These are phyloP conservation scores for Heritiera littoralis DNA, from an alignment of 345 rosid species.

Conservation along the genomic window DNA sequence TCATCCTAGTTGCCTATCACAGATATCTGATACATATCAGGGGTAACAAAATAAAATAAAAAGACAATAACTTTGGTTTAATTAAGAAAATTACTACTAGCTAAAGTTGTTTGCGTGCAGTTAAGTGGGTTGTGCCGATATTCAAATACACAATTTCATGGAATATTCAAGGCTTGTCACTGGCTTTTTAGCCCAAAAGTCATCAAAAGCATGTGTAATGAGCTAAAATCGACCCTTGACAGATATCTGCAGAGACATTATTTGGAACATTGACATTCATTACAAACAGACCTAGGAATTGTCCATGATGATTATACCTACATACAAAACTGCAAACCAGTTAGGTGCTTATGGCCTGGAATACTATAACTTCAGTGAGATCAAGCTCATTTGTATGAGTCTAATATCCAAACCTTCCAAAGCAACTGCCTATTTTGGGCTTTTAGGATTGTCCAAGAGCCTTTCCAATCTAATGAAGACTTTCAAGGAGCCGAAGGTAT, in stretches of 20 bases:
- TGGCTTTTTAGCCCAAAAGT: background rate
- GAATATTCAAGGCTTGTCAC: background rate
- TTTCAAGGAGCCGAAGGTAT: too few relatives aligned
- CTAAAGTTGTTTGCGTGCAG: constrained; percentile 18
- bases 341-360: too few relatives aligned
- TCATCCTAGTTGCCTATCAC: constrained; percentile 21
- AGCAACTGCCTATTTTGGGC: too few relatives aligned
- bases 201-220: background rate
- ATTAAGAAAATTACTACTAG: constrained; percentile 5
- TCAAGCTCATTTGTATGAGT: too few relatives aligned
- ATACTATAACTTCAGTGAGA: too few relatives aligned
- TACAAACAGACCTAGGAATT: constrained; percentile 11
- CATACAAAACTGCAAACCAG: too few relatives aligned
- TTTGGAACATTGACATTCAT: background rate
- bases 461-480: too few relatives aligned
- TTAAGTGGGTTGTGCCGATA: background rate
- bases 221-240: background rate
- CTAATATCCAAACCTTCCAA: too few relatives aligned
- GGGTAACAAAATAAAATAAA: constrained; percentile 7
- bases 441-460: too few relatives aligned
- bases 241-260: background rate
- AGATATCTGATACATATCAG: background rate
- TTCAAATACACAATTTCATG: background rate
- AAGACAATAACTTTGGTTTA: background rate
- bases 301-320: too few relatives aligned